Evolutionary conservation across 2,329 filamentous ascomycete species (phyloP), one percentile per base, ranked within the genome.

Genomic region (Penicillium sp.): DNA sequence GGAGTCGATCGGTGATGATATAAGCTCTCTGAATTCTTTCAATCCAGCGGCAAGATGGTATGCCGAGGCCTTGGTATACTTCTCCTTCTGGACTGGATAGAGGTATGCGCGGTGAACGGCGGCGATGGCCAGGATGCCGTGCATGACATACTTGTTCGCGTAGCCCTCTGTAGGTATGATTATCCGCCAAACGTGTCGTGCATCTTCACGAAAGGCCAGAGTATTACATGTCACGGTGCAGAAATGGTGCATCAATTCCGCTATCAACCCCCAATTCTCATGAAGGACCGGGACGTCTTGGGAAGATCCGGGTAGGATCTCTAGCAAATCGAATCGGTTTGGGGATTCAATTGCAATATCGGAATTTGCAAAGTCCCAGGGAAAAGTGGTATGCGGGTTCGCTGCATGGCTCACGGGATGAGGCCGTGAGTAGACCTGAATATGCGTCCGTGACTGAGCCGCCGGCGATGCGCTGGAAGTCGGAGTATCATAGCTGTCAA

Each of bases 211-310:
- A 5, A 46, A 2, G 5, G 55, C 38, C 7, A 62, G 28, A 1
- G 55, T 60, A 9, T 56, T 56, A 30, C 65, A 69, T 27, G 69
- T 71, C 22, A 65, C 56, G 0, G 66, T 69, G n/a, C 69, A 71
- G 52, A 67, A 76, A 52, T 69, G 66, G 53, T 77, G 73, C 51
- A 77, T 70, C 14, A 76, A 56, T 53, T 76, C 73, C 13, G 75
- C 58, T 50, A 75, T 71, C 13, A 69, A 58, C 8, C 39, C 50
- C 59, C 55, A 62, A 45, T 62, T 54, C 30, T 62, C 57, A 10
- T 45, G 28, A 2, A 41, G 20, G 11, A n/a, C 38, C 3, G 39
- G 38, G 0, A 42, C 14, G 24, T 48, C 48, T 11, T 46, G 40
- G 9, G 46, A 39, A 1, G 55, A 31, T 20, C 40, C 43, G 2